Base-by-base conservation (phyloP, 768 basidiomycete genomes). In the Kwoniella heveanensis region DNA sequence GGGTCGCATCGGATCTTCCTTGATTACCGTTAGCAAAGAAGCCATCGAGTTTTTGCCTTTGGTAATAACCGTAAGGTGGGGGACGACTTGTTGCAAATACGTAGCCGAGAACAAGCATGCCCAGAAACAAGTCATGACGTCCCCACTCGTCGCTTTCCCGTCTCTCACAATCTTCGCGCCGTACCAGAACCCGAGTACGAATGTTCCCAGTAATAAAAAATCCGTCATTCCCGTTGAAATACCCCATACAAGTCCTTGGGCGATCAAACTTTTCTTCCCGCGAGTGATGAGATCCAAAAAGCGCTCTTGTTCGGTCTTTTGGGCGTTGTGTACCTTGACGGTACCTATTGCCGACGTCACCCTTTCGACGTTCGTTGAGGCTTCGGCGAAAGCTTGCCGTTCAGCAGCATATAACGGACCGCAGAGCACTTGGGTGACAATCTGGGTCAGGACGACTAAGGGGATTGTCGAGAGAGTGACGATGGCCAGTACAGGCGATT, bases 71-170 rank as follows among this genome's bases (percentile, higher is more conserved):
- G 93, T 88, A 69, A 91, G 81, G 64, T 90, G 87, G 0, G 93
- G 92, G 10, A 97, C 86, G 71, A 87, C 87, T 84, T 89, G 87
- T 77, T 96, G 92, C 1, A 96, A 81, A 77, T 91, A 92, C 70
- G 85, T 88, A 0, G 90, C 88, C 0, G 91, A 92, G 65, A 97
- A 90, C 22, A 97, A 83, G 77, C 91, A 93, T 0, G 95, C 93
- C 94, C 95, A 98, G 79, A 98, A 99, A 55, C 94, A 91, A n/a
- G 90, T 88, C 88, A 93, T 94, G 66, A 97, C 90, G 36, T 88
- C 85, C 0, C 92, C 92, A 0, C 89, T 82, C 2, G 81, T 81
- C 57, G 86, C 83, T 65, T 83, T 86, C 17, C 89, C 90, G 13
- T 88, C 83, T n/a, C 86, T 81, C n/a, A 99, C 92, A 55, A 96